Conservation (phyloP, 371 early-diverging fungal genomes). For the Mucor irregularis region DNA sequence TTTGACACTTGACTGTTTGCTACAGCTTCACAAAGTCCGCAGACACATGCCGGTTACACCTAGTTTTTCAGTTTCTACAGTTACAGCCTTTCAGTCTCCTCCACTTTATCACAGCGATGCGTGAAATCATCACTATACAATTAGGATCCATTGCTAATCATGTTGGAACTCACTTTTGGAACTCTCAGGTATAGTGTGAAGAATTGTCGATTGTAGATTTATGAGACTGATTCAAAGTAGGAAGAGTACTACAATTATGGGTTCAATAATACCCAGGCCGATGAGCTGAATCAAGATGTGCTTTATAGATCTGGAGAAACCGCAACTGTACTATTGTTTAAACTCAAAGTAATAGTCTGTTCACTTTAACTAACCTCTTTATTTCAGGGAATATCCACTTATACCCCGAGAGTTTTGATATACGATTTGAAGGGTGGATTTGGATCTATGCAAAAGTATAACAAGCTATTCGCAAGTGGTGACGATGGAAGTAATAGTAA, state of each 20-base stretch:
- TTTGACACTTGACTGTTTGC: no score
- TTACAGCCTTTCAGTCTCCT: no score
- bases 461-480: constrained; percentile 48
- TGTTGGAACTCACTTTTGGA: constrained; percentile 94
- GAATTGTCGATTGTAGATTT: background rate
- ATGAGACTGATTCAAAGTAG: constrained; percentile 20
- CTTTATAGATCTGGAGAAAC: constrained; percentile 55
- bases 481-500: constrained; percentile 7
- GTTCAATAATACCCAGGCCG: constrained; percentile 14
- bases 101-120: no score
- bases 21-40: no score
- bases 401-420: constrained; percentile 76
- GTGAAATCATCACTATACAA: constrained; percentile 88
- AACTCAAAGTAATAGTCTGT: background rate
- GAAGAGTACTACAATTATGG: constrained; percentile 51
- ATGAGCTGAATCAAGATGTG: constrained; percentile 56
- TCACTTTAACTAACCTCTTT: no score
- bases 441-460: constrained; percentile 70
- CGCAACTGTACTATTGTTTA: constrained; percentile 25
- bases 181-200: constrained; percentile 84
- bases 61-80: no score
- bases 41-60: no score
- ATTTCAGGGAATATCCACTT: constrained; percentile 64
- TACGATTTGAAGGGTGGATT: constrained; percentile 80
- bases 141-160: constrained; percentile 83